Base-by-base conservation (phyloP, 768 basidiomycete species). In the Tylopilus felleus region DNA sequence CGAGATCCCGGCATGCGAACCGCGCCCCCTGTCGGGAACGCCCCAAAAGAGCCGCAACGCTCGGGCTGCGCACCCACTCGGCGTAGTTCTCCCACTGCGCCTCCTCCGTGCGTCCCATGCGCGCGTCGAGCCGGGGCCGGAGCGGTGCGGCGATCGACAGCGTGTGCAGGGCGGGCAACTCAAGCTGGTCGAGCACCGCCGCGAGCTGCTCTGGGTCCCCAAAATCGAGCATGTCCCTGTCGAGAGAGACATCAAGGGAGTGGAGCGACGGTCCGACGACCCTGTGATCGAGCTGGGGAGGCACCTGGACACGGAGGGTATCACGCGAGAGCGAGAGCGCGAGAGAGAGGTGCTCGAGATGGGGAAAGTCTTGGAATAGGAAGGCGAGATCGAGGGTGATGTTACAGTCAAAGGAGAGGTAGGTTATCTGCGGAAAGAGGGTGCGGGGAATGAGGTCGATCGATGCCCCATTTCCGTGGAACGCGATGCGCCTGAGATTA, bases 341-440 rank as follows among this genome's bases (percentile, higher is more conserved):
- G 41, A 66, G 45, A 4, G 55, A 28, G 29, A 69, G 55, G 33
- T 60, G 48, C 8, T 55, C 39, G 23, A 69, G 52, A 28, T 51
- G n/a, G 1, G 46, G 10, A 52, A 56, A 60, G 45, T 69, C 64
- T 21, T 49, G 49, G 44, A 63, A 58, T 23, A 69, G 40, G 19
- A 39, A 28, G 22, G 51, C 43, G 29, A 67, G 55, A 35, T 69
- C 63, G 49, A 63, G 61, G 22, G 53, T 41, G 49, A 51, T 43
- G 39, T 41, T 19, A 19, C 60, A 63, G 40, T 68, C 60, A 13
- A 66, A 40, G 23, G 59, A 51, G 43, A 69, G 67, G 47, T 60
- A 56, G 1, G 67, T 63, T 39, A 69, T 55, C 12, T 65, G 63
- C 4, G 55, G 29, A 2, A 57, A 56, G 28, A 63, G 19, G 43